Evolutionary conservation across 768 basidiomycete genomes (phyloP), one percentile per base, ranked within the genome.

Genomic region (Termitomyces sp.): DNA sequence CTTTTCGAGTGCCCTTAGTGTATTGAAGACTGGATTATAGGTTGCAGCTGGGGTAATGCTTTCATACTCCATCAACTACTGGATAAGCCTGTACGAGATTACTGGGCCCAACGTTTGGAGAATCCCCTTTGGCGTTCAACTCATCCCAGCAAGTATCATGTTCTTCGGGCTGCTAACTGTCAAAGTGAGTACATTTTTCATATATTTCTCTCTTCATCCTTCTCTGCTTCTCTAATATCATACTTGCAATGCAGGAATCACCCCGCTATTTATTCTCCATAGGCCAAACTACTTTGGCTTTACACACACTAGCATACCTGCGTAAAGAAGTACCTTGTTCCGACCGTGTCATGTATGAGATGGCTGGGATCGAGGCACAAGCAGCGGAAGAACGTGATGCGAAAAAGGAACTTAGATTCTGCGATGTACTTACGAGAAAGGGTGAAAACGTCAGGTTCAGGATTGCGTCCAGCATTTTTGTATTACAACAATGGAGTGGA

Each of bases 401-500:
- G 6, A 82, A 87, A 9, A 58, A 73, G n/a, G 86, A 84, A 2
- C 75, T 89, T 10, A 85, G 88, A 1, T 61, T 79, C 59, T 82
- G 75, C 62, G 85, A 90, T 62, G 88, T 88, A 1, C 86, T 92
- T 73, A 74, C 87, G 39, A 86, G 86, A 19, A 88, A 88, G 66
- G 91, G 92, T 37, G 92, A 92, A 70, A 79, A 82, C 35, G 73
- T 86, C 59, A 84, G 93, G 27, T 94, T 94, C 72, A 72, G 85
- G 16, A 91, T 94, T 63, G 92, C 92, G 1, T 84, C 88, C 61
- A 67, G 79, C 23, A 89, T 91, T 56, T 91, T 92, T 74, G 68
- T 88, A 54, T 72, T 92, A 14, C 91, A 93, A 61, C 90, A 94
- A 65, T 91, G 86, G 86, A 79, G 80, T 41, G 92, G 92, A 1